phyloP scores from a whole-genome alignment of 495 filamentous ascomycete species.

The Halenospora varia region DNA sequence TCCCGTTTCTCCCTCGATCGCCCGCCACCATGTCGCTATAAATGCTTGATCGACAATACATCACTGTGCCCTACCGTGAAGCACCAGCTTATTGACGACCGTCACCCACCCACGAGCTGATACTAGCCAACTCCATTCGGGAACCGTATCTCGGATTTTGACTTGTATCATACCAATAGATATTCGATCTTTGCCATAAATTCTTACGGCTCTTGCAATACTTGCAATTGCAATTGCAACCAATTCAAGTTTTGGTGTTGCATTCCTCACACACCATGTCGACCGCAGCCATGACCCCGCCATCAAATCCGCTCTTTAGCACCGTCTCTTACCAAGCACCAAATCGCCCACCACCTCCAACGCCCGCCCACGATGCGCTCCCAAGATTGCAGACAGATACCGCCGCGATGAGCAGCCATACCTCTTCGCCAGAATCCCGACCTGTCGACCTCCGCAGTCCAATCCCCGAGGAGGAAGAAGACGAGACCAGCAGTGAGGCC shows the following conservation, averaged over 20 bases:
- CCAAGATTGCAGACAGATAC: slow-evolving; percentile 8
- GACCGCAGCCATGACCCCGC: slow-evolving; percentile 10
- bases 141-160: no score
- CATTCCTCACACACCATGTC: slow-evolving; percentile 2
- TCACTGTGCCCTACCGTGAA: no score
- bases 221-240: background rate
- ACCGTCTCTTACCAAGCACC: background rate
- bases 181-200: no score
- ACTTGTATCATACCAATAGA: background rate
- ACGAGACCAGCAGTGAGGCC: slow-evolving; percentile 21
- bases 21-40: background rate
- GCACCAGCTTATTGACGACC: no score
- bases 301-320: slow-evolving; percentile 2
- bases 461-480: slow-evolving; percentile 22
- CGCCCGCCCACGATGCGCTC: background rate
- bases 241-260: background rate
- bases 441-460: slow-evolving; percentile 13
- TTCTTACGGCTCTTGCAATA: no score
- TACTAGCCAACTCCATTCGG: background rate
- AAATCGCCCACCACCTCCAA: no score
- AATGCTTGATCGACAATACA: no score
- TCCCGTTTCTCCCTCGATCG: background rate
- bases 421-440: slow-evolving; percentile 17
- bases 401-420: slow-evolving; percentile 1
- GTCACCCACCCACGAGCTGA: background rate